phyloP scores from a whole-genome alignment of 768 basidiomycete species.

The Suillus bovinus region DNA sequence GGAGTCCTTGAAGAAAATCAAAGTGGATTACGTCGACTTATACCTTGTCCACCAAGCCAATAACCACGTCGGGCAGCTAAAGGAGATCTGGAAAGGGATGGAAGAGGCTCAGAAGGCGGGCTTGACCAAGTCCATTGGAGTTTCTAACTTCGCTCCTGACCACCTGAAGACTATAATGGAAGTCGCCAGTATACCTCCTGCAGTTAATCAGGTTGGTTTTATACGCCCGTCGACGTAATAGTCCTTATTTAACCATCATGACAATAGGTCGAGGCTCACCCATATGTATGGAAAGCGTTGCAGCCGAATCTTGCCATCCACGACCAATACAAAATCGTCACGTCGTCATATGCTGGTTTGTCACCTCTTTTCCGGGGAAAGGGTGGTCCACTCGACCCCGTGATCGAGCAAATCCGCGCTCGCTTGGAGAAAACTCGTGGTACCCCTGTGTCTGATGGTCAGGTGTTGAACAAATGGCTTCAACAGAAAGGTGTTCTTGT shows the following conservation, averaged over 20 bases:
- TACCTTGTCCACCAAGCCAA: constrained; percentile 59
- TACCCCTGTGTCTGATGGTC: constrained; percentile 26
- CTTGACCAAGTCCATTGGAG: constrained; percentile 45
- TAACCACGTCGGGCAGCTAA: constrained; percentile 42
- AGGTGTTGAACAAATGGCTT: constrained; percentile 33
- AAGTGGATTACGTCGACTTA: constrained; percentile 58
- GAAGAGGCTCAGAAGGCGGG: constrained; percentile 52
- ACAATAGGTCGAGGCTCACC: constrained; percentile 53
- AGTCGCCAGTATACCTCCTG: constrained; percentile 45
- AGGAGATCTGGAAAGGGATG: constrained; percentile 60
- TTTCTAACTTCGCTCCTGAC: constrained; percentile 52
- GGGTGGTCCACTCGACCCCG: constrained; percentile 41
- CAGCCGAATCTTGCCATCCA: constrained; percentile 36
- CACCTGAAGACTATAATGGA: constrained; percentile 46
- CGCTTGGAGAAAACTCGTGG: constrained; percentile 29
- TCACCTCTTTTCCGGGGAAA: constrained; percentile 36
- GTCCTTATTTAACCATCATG: neutral
- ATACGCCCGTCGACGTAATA: neutral
- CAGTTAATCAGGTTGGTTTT: constrained; percentile 51
- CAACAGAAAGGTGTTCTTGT: constrained; percentile 31
- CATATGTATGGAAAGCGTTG: constrained; percentile 48
- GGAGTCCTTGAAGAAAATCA: constrained; percentile 54
- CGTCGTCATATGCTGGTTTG: constrained; percentile 42
- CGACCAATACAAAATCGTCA: constrained; percentile 38
- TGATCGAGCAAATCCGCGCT: constrained; percentile 35